Evolutionary conservation across 2,329 filamentous ascomycete species (phyloP), one percentile per base, ranked within the genome.

Genomic region (Huntiella bhutanensis): DNA sequence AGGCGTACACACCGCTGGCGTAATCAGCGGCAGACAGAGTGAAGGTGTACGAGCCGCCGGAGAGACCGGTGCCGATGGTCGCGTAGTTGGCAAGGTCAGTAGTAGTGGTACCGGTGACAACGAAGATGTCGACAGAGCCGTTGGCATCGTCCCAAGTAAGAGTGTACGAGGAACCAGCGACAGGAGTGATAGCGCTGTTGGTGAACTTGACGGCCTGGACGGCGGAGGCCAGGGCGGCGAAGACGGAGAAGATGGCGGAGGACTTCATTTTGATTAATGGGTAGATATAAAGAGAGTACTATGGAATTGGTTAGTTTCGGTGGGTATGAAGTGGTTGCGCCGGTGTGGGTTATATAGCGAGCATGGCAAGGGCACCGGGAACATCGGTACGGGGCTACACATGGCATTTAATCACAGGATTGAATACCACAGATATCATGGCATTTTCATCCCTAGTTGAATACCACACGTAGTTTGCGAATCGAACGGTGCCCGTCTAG

Each of bases 211-310:
- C 47, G 32, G 61, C 49, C 40, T 67, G 70, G 60, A 73, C 70
- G 33, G 71, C 71, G 50, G 72, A 52, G 52, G 59, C 67, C 51
- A 68, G 58, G 60, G 64, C 62, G 55, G 64, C 65, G 52, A 70
- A 63, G 56, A 37, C 37, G 13, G 70, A 69, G 62, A 75, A 54
- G 50, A 67, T 59, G 54, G 63, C 57, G 53, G 67, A 59, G 53
- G 68, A 72, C 56, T 64, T 68, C 71, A 77, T 76, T 52, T 68
- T 75, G 66, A 56, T 47, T 44, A 40, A 33, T 28, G 16, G 11
- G 13, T 28, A 33, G 39, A 13, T 33, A 22, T 17, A 39, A 33
- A 44, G 34, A 43, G 44, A 43, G 36, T 22, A 38, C 43, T 45
- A 13, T 32, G 28, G 13, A 33, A n/a, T 34, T 4, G 28, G 28